Evolutionary conservation across 2,329 filamentous ascomycete species (phyloP), one percentile per base, ranked within the genome.

Genomic region (Hypoxylon sp.): DNA sequence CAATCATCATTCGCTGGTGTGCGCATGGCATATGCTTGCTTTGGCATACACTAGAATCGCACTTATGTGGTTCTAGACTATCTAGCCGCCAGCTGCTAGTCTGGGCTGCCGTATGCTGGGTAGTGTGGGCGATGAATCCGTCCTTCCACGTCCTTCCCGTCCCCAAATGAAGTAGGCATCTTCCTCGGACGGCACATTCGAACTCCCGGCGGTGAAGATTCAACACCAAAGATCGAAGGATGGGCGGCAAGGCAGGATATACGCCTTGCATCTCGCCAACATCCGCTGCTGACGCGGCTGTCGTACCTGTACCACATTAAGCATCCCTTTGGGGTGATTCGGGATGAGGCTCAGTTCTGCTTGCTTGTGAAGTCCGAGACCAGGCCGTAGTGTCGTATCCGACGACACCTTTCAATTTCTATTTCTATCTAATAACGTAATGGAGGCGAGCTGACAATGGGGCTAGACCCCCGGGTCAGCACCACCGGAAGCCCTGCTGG

Each of bases 301-400:
- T 68, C 55, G 60, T 69, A 66, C 58, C 48, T 59, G 59, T 69
- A 61, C 57, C 49, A 64, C 69, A 17, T 57, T 61, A 49, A 55
- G 40, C 40, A 44, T 57, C 17, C 42, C 56, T 55, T 46, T 27
- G 25, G 20, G 31, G 42, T 49, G 30, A 59, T 63, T 56, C 64
- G 40, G 44, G 61, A 59, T 72, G 69, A 70, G 66, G 64, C 66
- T 72, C 69, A 67, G 69, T 64, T 72, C 66, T 65, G 64, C 66
- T 53, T 64, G 57, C 40, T 54, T 54, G 35, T 49, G 55, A 66
- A 50, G 44, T 56, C 66, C 64, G 58, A 67, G 42, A 10, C 50
- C 61, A 65, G 49, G 55, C 55, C 35, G 54, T 66, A 53, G 64
- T 68, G 66, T 70, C 37, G 66, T 55, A 72, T 72, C 64, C 63